Evolutionary conservation across 495 filamentous ascomycete genomes (phyloP), one percentile per base, ranked within the genome.

Genomic region (Penicillium canariense): DNA sequence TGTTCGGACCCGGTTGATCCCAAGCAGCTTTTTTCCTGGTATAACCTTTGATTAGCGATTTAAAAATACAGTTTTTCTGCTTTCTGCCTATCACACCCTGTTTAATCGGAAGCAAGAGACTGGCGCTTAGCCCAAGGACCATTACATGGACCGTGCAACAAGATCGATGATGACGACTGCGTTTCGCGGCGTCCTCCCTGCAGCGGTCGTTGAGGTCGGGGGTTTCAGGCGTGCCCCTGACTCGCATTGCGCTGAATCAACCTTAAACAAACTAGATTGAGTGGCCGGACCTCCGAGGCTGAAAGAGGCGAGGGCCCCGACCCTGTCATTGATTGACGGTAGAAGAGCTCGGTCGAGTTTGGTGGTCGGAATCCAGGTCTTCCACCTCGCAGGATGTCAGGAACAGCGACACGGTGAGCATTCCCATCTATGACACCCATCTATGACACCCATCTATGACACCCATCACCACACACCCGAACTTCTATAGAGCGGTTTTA

Each of bases 221-320:
- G 1, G 48, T 57, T 57, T 57, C 55, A 57, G 40, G 38, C 15
- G 27, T 18, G 1, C 36, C 44, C 30, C 30, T 12, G 22, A 28
- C 14, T 36, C 20, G 28, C 39, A 47, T 27, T 39, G 18, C 25
- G 44, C 34, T 39, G 40, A 34, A 51, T 20, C 52, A 48, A 55
- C 32, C 43, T 52, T 48, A 34, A 59, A 51, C 27, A 55, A 59
- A 48, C 14, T 40, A 26, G 26, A 55, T 32, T 26, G 48, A 15
- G 17, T 5, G 20, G 42, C n/a, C n/a, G 30, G 14, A 26, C 39
- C 4, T n/a, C 12, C 49, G 44, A 28, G 36, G 27, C 50, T 43
- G 35, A 47, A 59, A 51, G 34, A 17, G 45, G 42, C 9, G 40
- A 55, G 31, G 47, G 10, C 46, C 20, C 56, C 51, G 47, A 55